phyloP scores from a whole-genome alignment of 345 rosid genomes.

The Populus davidiana region DNA sequence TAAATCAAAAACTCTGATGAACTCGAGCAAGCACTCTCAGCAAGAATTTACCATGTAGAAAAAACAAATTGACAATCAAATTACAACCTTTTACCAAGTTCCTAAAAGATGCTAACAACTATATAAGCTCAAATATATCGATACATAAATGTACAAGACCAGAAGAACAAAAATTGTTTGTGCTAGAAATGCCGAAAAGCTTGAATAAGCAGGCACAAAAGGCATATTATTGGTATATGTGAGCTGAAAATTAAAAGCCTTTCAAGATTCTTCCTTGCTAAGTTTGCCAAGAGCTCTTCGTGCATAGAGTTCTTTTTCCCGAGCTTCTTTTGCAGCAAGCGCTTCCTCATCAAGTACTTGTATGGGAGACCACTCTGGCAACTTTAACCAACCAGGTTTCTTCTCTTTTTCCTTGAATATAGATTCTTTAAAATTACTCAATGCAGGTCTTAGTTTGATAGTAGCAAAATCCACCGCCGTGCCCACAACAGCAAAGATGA shows the following conservation, averaged over 20 bases:
- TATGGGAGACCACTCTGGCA: conserved; percentile 87
- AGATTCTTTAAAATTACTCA: conserved; percentile 32
- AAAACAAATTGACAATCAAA: not conserved
- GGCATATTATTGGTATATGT: not conserved
- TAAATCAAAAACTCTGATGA: too few relatives aligned
- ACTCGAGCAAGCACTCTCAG: too few relatives aligned
- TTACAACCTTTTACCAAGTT: not conserved
- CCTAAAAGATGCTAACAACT: not conserved
- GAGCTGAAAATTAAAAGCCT: not conserved
- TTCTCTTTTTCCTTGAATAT: conserved; percentile 16
- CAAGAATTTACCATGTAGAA: not conserved
- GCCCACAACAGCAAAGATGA: conserved; percentile 61
- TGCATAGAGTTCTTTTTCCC: conserved; percentile 46
- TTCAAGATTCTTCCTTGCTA: conserved; percentile 63
- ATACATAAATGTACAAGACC: too few relatives aligned
- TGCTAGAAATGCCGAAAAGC: not conserved
- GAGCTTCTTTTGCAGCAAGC: conserved; percentile 65
- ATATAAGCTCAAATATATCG: too few relatives aligned
- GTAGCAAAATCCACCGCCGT: conserved; percentile 54
- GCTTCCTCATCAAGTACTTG: conserved; percentile 80
- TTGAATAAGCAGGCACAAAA: not conserved
- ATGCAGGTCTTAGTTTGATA: conserved; percentile 43
- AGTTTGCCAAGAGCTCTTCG: conserved; percentile 47
- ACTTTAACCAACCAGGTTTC: conserved; percentile 39
- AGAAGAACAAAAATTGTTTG: too few relatives aligned